phyloP scores from a whole-genome alignment of 225 moss, liverwort and hornwort species.

The Climacium dendroides region DNA sequence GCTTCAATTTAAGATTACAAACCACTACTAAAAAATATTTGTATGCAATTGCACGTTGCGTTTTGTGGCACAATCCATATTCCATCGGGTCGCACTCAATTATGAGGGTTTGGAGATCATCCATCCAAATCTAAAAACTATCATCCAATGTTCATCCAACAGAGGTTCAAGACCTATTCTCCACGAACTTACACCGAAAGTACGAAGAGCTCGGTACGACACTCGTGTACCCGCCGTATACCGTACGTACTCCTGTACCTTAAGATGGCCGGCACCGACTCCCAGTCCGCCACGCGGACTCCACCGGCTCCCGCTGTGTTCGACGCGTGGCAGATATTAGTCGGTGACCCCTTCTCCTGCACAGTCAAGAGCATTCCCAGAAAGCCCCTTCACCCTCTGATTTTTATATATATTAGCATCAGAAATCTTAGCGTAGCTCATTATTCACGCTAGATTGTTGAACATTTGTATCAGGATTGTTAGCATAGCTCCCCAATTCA shows the following conservation, averaged over 20 bases:
- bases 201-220: neutral
- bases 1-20: too few species aligned
- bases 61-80: fast-evolving
- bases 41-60: fast-evolving
- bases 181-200: neutral
- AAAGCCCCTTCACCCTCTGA: neutral
- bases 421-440: too few species aligned
- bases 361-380: neutral
- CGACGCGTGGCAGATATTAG: neutral
- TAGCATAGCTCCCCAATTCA: neutral
- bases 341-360: neutral
- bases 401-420: neutral
- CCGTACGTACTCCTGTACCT: neutral
- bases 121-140: neutral
- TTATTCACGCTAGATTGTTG: neutral
- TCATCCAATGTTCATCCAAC: neutral
- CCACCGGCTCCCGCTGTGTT: neutral
- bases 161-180: neutral
- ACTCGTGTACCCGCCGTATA: neutral
- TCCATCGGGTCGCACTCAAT: fast-evolving
- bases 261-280: neutral
- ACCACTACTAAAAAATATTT: too few species aligned
- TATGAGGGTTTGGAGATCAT: fast-evolving
- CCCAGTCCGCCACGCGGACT: neutral
- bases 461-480: neutral